Evolutionary conservation across 2,329 filamentous ascomycete genomes (phyloP).

Genomic region (Boeremia lycopersici): DNA sequence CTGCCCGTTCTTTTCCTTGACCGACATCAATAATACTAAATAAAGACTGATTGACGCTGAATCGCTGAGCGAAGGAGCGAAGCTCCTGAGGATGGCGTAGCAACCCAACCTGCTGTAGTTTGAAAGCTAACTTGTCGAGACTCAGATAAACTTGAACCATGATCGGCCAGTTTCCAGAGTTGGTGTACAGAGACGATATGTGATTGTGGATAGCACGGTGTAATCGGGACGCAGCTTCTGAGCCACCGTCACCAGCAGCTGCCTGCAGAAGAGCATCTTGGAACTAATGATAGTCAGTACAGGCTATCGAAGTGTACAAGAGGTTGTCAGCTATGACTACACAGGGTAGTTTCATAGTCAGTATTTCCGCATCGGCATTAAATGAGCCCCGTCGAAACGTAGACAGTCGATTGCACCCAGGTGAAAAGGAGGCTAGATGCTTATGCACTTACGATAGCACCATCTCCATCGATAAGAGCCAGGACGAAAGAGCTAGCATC

Average conservation of each 20-base stretch:
- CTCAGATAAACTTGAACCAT: conserved; percentile 56
- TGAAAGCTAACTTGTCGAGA: conserved; percentile 52
- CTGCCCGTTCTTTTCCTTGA: conserved; percentile 54
- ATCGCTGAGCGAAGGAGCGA: conserved; percentile 51
- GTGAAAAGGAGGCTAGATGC: neutral
- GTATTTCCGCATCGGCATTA: no score
- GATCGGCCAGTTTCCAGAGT: conserved; percentile 51
- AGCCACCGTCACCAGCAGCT: conserved; percentile 51
- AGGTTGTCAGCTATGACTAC: no score
- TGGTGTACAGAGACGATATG: conserved; percentile 49
- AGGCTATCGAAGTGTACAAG: neutral
- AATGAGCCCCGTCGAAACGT: no score
- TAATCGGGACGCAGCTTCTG: conserved; percentile 54
- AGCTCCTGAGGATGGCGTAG: conserved; percentile 49
- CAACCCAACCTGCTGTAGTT: conserved; percentile 50
- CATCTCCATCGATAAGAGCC: conserved; percentile 58
- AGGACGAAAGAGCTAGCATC: conserved; percentile 52
- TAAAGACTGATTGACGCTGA: conserved; percentile 52
- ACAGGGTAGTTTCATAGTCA: no score
- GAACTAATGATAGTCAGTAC: conserved; percentile 41
- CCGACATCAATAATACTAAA: conserved; percentile 58
- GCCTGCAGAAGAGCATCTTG: conserved; percentile 51
- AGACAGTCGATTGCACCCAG: no score
- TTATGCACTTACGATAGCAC: conserved; percentile 50
- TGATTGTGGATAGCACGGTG: conserved; percentile 51